These are phyloP conservation scores for Botrytis pseudocinerea DNA, from an alignment of 2,329 filamentous ascomycete genomes.

Conservation along the genomic window DNA sequence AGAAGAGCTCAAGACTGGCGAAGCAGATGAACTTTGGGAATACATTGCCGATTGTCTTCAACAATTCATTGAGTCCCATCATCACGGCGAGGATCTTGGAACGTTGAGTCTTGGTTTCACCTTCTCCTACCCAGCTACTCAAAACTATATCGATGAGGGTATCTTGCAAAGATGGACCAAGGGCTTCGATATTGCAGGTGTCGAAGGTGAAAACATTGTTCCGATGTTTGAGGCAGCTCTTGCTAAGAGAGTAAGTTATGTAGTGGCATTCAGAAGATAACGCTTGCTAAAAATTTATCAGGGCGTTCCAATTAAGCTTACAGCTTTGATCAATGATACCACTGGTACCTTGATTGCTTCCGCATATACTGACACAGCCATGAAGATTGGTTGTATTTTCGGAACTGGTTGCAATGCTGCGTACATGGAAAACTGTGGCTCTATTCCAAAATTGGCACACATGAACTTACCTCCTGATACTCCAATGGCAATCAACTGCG, in stretches of 20 bases:
- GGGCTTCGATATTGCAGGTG: constrained; percentile 89
- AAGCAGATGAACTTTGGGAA: constrained; percentile 85
- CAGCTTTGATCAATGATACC: constrained; percentile 94
- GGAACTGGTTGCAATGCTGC: constrained; percentile 97
- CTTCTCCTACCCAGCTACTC: constrained; percentile 92
- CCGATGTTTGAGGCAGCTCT: constrained; percentile 83
- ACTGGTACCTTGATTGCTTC: constrained; percentile 96
- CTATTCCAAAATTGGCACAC: constrained; percentile 90
- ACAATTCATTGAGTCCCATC: constrained; percentile 86
- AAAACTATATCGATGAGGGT: constrained; percentile 91
- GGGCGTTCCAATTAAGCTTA: constrained; percentile 89
- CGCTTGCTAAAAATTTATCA: constrained; percentile 43
- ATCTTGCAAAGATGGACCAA: constrained; percentile 96
- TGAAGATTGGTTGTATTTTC: constrained; percentile 97
- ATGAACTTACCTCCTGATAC: constrained; percentile 82
- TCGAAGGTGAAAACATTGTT: constrained; percentile 88
- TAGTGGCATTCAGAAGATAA: neutral
- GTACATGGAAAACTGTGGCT: constrained; percentile 92
- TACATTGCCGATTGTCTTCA: constrained; percentile 91
- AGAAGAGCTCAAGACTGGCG: constrained; percentile 84
- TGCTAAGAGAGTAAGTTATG: constrained; percentile 58
- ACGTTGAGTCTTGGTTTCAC: constrained; percentile 86
- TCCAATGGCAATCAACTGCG: constrained; percentile 95
- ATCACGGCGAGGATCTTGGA: constrained; percentile 64
- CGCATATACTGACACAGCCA: constrained; percentile 88